phyloP scores from a whole-genome alignment of 2,329 filamentous ascomycete genomes.

The Aspergillus amoenus region DNA sequence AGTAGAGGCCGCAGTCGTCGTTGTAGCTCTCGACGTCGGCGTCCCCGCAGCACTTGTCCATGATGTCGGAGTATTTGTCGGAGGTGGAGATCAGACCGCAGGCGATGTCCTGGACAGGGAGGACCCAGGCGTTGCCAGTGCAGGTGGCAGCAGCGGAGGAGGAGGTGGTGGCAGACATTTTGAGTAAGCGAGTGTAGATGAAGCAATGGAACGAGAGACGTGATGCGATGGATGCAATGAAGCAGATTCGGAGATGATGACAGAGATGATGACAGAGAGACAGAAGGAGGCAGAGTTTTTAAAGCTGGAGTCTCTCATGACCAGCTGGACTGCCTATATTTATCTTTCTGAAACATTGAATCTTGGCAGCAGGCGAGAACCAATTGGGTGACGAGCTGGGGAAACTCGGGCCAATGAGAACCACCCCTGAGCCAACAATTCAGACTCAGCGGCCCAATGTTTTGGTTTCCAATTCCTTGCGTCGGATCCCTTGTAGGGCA shows the following conservation, averaged over 20 bases:
- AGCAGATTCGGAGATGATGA: too few species aligned
- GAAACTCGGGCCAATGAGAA: not conserved
- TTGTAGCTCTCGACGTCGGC: conserved; percentile 49
- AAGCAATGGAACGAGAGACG: not conserved
- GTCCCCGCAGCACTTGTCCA: conserved; percentile 48
- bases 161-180: conserved; percentile 26
- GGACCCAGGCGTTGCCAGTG: conserved; percentile 35
- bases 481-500: too few species aligned
- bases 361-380: not conserved
- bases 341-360: not conserved
- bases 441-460: too few species aligned
- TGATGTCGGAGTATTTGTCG: conserved; percentile 44
- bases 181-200: not conserved
- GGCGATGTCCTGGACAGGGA: conserved; percentile 46
- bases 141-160: conserved; percentile 21
- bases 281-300: not conserved
- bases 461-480: too few species aligned
- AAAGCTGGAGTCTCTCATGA: not conserved
- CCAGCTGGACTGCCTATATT: not conserved
- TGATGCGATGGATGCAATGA: too few species aligned
- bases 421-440: not conserved
- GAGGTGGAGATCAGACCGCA: conserved; percentile 44
- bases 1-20: conserved; percentile 53
- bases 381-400: not conserved
- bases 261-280: not conserved